Evolutionary conservation across 129 eudicot species (phyloP), one percentile per base, ranked within the genome.

Genomic region (Rutidosis leptorrhynchoides): DNA sequence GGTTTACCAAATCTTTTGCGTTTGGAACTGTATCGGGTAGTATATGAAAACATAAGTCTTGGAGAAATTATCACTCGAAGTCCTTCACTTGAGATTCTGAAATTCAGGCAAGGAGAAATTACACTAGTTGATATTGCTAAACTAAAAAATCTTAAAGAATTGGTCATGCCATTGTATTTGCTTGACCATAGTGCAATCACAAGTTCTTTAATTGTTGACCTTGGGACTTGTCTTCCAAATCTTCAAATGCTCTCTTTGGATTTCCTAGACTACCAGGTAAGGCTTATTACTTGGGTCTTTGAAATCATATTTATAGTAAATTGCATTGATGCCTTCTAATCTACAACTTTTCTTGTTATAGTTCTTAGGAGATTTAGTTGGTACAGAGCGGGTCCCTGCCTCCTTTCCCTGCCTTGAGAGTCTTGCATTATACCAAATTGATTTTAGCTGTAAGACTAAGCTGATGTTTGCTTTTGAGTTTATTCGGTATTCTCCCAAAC

Each of bases 1-100:
- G 75, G 75, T 29, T 71, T 71, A 58, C 75, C 68, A 4, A 59
- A 59, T 27, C 75, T 71, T 1, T 28, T 29, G 35, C 59, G 60
- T 59, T 71, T 71, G 32, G 75, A 71, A 8, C 60, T 71, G 48
- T 1, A 5, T 21, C 0, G 0, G 8, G 60, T 59, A 20, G 1
- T 0, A 6, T 59, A 20, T 59, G 49, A 46, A 48, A 45, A 25
- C 33, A 0, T n/a, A 21, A 22, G 8, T 6, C 1, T 14, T 32
- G 51, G 61, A 11, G 30, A 58, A 7, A 7, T 71, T 46, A 14
- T 71, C 20, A 15, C 17, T 6, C 49, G 25, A 25, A 58, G 48
- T 28, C 51, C 75, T 9, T 22, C 21, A 45, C 75, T 71, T 45
- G 68, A 59, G 68, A 45, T 7, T 70, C 65, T 70, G 68, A 59